Evolutionary conservation across 1,284 basidiomycete species (phyloP).

Genomic region (Leccinum subfulvum): DNA sequence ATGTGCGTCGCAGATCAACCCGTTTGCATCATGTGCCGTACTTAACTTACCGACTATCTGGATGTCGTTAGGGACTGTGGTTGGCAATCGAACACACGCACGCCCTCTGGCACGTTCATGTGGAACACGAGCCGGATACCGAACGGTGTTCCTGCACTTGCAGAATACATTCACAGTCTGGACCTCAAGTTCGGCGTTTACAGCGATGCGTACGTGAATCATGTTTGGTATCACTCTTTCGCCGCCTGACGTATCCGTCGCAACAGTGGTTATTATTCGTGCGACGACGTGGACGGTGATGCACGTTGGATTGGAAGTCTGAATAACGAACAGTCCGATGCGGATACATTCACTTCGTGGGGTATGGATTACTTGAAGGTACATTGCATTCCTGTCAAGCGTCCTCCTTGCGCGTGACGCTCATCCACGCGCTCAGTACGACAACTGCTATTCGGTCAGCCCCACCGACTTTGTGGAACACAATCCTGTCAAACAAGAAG

Average conservation of each 20-base stretch:
- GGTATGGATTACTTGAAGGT: conserved; percentile 17
- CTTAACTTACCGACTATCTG: neutral
- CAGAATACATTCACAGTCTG: conserved; percentile 8
- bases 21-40: neutral
- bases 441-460: conserved; percentile 13
- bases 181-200: conserved; percentile 13
- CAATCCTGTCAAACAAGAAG: conserved; percentile 1
- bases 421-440: conserved; percentile 8
- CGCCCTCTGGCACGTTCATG: conserved; percentile 3
- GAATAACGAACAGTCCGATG: conserved; percentile 10
- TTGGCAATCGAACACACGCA: conserved; percentile 11
- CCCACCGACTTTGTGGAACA: neutral
- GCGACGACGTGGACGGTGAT: conserved; percentile 1
- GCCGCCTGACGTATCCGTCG: neutral
- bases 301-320: conserved; percentile 11
- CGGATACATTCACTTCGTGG: conserved; percentile 7
- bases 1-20: conserved; percentile 2
- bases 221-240: neutral
- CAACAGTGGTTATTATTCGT: conserved; percentile 13
- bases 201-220: conserved; percentile 13
- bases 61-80: conserved; percentile 11
- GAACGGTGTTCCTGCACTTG: conserved; percentile 14
- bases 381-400: neutral
- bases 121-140: conserved; percentile 11
- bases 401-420: neutral